phyloP scores from a whole-genome alignment of 2,329 filamentous ascomycete species.

The Dryadomyces sulphureus region DNA sequence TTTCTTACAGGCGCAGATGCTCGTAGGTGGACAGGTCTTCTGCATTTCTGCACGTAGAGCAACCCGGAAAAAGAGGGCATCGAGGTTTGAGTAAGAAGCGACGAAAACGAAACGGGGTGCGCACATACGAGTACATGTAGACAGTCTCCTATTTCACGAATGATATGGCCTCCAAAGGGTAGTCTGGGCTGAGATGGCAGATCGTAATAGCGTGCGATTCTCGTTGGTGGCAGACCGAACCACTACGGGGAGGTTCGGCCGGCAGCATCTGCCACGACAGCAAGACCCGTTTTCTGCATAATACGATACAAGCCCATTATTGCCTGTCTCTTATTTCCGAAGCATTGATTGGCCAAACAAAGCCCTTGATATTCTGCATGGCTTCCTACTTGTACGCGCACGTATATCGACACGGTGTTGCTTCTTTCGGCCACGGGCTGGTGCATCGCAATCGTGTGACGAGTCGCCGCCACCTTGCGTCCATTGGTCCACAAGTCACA shows the following conservation, averaged over 20 bases:
- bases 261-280: background rate
- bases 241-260: background rate
- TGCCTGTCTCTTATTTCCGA: too few species aligned
- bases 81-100: background rate
- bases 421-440: background rate
- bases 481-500: background rate
- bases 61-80: too few species aligned
- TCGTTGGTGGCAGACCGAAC: background rate
- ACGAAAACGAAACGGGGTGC: background rate
- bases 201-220: too few species aligned
- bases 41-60: too few species aligned
- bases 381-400: too few species aligned
- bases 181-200: too few species aligned
- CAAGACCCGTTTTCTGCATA: background rate
- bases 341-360: too few species aligned
- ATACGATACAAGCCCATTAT: too few species aligned
- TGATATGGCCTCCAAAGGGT: background rate
- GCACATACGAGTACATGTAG: background rate
- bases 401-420: background rate
- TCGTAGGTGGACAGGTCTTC: too few species aligned
- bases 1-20: too few species aligned
- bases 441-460: background rate
- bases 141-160: background rate
- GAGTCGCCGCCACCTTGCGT: background rate
- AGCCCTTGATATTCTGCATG: too few species aligned